phyloP scores from a whole-genome alignment of 768 basidiomycete species.

The Podaxis sp. region DNA sequence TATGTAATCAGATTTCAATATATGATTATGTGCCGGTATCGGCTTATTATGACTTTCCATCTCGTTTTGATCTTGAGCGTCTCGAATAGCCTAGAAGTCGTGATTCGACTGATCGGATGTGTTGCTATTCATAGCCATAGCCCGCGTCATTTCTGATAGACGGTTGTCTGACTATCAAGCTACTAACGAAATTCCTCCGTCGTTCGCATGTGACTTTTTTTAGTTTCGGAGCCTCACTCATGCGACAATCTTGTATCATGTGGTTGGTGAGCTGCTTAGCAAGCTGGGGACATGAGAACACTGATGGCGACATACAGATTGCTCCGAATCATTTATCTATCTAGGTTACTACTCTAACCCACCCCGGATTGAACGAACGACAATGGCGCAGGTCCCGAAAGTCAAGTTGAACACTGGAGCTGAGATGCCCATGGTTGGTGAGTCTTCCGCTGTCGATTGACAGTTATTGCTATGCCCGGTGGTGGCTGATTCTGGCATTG shows the following conservation, averaged over 20 bases:
- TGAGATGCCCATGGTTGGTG: slow-evolving; percentile 35
- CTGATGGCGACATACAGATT: no score
- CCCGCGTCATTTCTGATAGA: background rate
- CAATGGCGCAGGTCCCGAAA: slow-evolving; percentile 2
- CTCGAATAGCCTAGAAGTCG: background rate
- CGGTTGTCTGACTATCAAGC: background rate
- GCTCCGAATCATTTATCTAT: background rate
- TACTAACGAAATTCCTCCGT: background rate
- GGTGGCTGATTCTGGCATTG: background rate
- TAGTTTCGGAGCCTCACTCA: no score
- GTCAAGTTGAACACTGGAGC: slow-evolving; percentile 30
- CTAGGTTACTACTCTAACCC: background rate
- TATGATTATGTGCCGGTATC: slow-evolving; percentile 12
- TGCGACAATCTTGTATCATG: no score
- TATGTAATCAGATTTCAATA: slow-evolving; percentile 14
- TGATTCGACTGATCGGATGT: background rate
- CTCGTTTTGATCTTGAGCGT: background rate
- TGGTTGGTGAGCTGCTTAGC: background rate
- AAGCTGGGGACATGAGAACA: background rate
- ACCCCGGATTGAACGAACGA: background rate
- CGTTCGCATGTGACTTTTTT: no score
- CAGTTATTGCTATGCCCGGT: background rate
- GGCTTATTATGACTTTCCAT: slow-evolving; percentile 6
- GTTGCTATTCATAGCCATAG: background rate
- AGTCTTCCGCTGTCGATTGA: background rate